Evolutionary conservation across 192 early-diverging fungal genomes (phyloP).

Genomic region (Gorgonomyces haynaldii): DNA sequence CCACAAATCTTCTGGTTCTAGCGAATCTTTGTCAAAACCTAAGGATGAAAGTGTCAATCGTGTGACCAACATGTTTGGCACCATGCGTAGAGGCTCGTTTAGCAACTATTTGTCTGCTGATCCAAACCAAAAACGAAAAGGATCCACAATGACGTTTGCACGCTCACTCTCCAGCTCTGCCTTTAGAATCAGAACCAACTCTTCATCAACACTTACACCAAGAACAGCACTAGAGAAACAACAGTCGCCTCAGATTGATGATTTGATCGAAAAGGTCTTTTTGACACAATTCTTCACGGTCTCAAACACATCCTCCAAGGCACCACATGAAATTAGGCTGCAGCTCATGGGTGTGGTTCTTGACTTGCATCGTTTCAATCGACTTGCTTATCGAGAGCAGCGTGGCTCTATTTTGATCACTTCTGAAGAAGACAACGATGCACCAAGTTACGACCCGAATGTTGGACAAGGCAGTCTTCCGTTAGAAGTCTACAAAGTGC

Average conservation of each 20-base stretch:
- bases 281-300: slow-evolving; percentile 29
- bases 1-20: too few relatives aligned
- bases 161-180: not conserved
- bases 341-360: too few relatives aligned
- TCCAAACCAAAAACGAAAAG: slow-evolving; percentile 1
- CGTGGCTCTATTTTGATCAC: too few relatives aligned
- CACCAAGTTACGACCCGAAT: too few relatives aligned
- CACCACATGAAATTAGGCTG: slow-evolving; percentile 29
- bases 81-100: not conserved
- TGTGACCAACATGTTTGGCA: not conserved
- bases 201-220: slow-evolving; percentile 1
- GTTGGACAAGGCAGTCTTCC: too few relatives aligned
- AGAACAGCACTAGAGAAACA: not conserved
- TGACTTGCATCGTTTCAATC: too few relatives aligned
- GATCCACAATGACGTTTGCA: not conserved
- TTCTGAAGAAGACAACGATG: too few relatives aligned
- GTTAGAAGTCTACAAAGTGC: too few relatives aligned
- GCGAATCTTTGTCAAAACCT: too few relatives aligned
- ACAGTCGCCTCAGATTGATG: slow-evolving; percentile 25
- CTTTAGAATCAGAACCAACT: not conserved
- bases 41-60: too few relatives aligned
- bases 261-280: slow-evolving; percentile 23
- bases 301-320: slow-evolving; percentile 26
- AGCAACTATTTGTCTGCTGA: not conserved
- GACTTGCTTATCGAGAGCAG: too few relatives aligned